Conservation (phyloP, 176 grass and related monocot genomes). For the Ensete ventricosum region DNA sequence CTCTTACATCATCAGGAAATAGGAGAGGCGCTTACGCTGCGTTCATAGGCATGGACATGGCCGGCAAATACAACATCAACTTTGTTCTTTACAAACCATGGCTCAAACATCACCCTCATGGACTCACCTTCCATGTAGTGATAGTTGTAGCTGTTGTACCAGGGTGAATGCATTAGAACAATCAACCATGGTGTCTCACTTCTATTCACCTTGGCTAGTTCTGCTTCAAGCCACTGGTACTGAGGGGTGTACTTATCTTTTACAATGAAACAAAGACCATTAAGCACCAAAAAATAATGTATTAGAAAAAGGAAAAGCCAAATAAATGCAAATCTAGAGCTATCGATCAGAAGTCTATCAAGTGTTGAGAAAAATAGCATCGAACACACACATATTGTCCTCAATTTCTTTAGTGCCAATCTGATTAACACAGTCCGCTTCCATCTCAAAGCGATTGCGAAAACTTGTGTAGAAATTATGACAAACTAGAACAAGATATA, state of each 20-base stretch:
- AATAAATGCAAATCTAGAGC: background rate
- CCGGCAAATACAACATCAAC: slow-evolving; percentile 78
- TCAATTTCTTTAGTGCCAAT: background rate
- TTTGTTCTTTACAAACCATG: slow-evolving; percentile 82
- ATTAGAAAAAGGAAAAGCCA: background rate
- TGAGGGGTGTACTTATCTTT: slow-evolving; percentile 84
- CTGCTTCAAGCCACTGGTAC: slow-evolving; percentile 70
- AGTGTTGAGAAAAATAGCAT: background rate
- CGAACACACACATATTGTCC: background rate
- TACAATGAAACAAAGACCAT: background rate
- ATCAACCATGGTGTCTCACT: slow-evolving; percentile 91
- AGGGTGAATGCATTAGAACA: slow-evolving; percentile 72
- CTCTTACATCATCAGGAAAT: background rate
- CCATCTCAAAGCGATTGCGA: background rate
- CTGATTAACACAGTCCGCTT: background rate
- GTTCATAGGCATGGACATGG: slow-evolving; percentile 87
- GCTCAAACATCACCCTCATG: slow-evolving; percentile 88
- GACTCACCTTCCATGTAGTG: slow-evolving; percentile 92
- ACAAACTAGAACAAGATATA: too few relatives aligned
- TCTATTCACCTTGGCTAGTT: slow-evolving; percentile 84
- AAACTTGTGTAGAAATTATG: too few relatives aligned
- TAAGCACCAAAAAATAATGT: background rate
- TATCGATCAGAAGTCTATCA: background rate
- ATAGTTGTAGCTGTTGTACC: slow-evolving; percentile 96
- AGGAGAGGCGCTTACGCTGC: slow-evolving; percentile 38